Evolutionary conservation across 345 rosid genomes (phyloP).

Genomic region (Syzygium aromaticum): DNA sequence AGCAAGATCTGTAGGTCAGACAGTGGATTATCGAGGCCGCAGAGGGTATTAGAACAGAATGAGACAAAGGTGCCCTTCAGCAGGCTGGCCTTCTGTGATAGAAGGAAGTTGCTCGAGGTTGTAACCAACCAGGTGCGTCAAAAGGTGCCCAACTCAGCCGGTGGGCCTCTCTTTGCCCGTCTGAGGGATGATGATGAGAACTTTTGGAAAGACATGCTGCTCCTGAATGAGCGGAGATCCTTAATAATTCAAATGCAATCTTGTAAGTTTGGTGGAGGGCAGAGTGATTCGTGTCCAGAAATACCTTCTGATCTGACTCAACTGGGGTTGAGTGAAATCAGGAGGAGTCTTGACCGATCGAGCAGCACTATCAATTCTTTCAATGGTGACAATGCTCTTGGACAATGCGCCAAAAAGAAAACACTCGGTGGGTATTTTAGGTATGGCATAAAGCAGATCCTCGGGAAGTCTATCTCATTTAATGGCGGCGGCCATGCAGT

Average conservation of each 20-base stretch:
- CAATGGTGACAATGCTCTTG: conserved; percentile 25
- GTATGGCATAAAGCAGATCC: conserved; percentile 42
- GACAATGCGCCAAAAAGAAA: conserved; percentile 24
- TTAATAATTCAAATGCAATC: conserved; percentile 30
- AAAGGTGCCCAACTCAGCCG: conserved; percentile 24
- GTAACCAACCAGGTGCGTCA: conserved; percentile 44
- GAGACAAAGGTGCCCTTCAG: conserved; percentile 43
- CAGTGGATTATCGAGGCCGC: conserved; percentile 24
- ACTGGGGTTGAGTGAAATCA: conserved; percentile 30
- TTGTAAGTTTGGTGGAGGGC: conserved; percentile 30
- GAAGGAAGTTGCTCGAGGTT: conserved; percentile 62
- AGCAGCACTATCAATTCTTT: conserved; percentile 7
- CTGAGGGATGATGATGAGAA: conserved; percentile 36
- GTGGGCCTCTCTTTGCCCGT: conserved; percentile 44
- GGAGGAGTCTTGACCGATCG: conserved; percentile 28
- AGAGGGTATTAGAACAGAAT: conserved; percentile 12
- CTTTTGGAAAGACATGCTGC: conserved; percentile 27
- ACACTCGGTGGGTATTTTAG: conserved; percentile 38
- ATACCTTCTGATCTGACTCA: conserved; percentile 29
- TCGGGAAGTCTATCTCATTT: conserved; percentile 41
- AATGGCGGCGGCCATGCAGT: conserved; percentile 15
- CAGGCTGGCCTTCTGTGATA: conserved; percentile 48
- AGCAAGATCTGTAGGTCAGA: conserved; percentile 26
- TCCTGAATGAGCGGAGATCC: conserved; percentile 49
- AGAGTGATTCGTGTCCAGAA: conserved; percentile 31